These are phyloP conservation scores for Porphyrellus sp. DNA, from an alignment of 1,284 basidiomycete species.

Conservation along the genomic window DNA sequence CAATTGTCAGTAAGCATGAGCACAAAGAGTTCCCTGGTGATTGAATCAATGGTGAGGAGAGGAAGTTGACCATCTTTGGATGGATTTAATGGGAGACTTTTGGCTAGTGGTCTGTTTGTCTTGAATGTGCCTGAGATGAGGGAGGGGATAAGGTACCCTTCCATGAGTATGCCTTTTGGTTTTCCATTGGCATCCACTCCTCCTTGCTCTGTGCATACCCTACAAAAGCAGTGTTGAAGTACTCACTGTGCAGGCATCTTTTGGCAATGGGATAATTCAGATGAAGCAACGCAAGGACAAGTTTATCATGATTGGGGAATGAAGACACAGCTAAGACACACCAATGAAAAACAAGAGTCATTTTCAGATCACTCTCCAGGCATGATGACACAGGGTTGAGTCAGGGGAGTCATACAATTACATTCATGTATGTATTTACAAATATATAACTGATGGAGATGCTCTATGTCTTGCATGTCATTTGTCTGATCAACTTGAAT, in stretches of 20 bases:
- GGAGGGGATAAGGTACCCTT: background rate
- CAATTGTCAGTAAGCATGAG: background rate
- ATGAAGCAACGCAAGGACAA: background rate
- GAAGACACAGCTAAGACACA: background rate
- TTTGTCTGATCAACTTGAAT: background rate
- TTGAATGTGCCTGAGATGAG: background rate
- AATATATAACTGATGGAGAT: background rate
- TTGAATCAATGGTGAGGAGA: background rate
- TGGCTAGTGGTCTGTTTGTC: background rate
- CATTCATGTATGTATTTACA: background rate
- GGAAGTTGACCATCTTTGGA: background rate
- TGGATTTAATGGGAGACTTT: background rate
- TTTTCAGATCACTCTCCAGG: background rate
- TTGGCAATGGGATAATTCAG: background rate
- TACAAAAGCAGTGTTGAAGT: background rate
- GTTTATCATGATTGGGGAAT: background rate
- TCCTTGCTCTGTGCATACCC: background rate
- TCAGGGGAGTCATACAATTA: background rate
- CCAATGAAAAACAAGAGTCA: background rate
- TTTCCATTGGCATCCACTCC: background rate
- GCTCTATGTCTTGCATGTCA: background rate
- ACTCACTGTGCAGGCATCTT: background rate
- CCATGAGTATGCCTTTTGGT: background rate
- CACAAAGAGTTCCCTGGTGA: background rate
- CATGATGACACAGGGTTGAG: background rate